Percentiles rank a stretch among this genome's conserved stretches.
These are phyloP conservation scores for Cyclanthera cordifolia DNA, from an alignment of 306 rosid species.

Conservation along the genomic window DNA sequence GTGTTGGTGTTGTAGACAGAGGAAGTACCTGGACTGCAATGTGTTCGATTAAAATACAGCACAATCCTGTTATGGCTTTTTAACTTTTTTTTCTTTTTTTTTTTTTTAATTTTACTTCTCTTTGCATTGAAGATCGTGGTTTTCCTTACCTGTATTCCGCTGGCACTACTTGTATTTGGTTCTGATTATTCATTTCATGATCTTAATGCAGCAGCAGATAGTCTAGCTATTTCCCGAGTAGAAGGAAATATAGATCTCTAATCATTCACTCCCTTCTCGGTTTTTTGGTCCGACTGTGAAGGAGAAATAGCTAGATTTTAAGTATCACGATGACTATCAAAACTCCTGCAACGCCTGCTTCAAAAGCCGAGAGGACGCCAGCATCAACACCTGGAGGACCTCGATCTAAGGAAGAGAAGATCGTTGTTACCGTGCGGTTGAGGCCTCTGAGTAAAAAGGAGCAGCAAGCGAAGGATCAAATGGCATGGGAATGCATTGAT, in stretches of 20 bases:
- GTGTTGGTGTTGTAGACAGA: background rate
- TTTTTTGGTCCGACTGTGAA: background rate
- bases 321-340: slow-evolving; percentile 47
- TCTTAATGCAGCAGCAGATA: background rate
- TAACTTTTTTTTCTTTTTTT: background rate
- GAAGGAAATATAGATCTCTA: background rate
- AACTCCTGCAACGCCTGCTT: slow-evolving; percentile 90
- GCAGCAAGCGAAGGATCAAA: slow-evolving; percentile 78
- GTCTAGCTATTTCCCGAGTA: background rate
- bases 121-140: background rate
- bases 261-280: background rate
- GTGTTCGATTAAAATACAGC: background rate
- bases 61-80: background rate
- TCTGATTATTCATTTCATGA: background rate
- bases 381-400: slow-evolving; percentile 82
- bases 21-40: background rate
- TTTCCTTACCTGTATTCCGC: background rate
- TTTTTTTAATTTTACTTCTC: background rate
- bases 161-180: background rate
- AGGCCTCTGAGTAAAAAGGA: slow-evolving; percentile 85
- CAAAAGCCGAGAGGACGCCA: slow-evolving; percentile 76
- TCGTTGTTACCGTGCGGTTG: slow-evolving; percentile 85
- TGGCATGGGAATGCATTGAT: slow-evolving; percentile 90
- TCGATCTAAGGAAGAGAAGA: slow-evolving; percentile 71
- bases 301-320: background rate